phyloP scores from a whole-genome alignment of 441 rosid genomes.

The Syzygium syzygioides region DNA sequence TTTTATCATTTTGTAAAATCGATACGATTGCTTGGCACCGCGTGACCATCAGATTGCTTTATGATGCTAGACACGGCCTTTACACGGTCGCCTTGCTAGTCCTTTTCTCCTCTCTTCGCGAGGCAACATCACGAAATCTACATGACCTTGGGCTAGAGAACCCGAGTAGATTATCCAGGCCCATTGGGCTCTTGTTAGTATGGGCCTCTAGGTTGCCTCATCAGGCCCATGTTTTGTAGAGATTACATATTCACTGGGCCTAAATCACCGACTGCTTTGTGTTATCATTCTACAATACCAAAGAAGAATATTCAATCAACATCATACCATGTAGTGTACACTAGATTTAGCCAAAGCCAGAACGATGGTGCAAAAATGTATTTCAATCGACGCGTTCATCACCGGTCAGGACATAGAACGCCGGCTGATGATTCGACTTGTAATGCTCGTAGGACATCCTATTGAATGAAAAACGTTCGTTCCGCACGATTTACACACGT shows the following conservation, averaged over 20 bases:
- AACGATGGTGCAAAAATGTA: not conserved
- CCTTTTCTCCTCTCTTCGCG: not conserved
- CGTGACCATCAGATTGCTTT: not conserved
- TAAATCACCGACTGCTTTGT: not conserved
- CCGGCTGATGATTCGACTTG: not conserved
- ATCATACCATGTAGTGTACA: rapidly evolving
- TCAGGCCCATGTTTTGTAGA: not conserved
- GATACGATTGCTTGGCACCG: not conserved
- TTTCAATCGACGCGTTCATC: not conserved
- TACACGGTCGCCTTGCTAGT: not conserved
- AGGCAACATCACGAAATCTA: not conserved
- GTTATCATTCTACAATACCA: too few species aligned
- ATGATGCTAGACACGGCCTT: not conserved
- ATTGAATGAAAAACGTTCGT: not conserved
- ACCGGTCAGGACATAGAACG: not conserved
- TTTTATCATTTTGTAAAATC: not conserved
- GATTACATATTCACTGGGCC: not conserved
- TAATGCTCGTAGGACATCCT: not conserved
- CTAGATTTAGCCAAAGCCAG: not conserved
- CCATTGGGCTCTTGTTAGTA: not conserved
- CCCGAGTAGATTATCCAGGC: not conserved
- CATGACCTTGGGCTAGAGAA: not conserved
- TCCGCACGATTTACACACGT: not conserved
- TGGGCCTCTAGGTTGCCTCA: not conserved
- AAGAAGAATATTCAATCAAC: not conserved